Base-by-base conservation (phyloP, 2,329 filamentous ascomycete species). In the Sclerotinia spermophila region DNA sequence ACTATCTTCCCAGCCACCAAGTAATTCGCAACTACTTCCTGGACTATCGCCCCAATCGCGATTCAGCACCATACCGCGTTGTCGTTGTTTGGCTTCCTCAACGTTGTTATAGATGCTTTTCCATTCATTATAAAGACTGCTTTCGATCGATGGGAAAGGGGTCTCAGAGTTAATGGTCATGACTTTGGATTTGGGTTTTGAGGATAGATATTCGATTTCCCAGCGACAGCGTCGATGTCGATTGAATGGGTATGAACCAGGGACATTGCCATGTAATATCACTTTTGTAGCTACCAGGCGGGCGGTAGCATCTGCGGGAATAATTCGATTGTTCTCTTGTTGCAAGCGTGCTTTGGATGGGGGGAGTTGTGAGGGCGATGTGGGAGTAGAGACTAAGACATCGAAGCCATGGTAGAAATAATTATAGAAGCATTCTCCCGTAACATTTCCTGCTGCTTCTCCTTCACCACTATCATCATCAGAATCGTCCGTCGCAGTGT, bases 341-440 rank as follows among this genome's bases (percentile, higher is more conserved):
- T 78, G 65, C 13, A 45, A 51, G 13, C 58, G 24, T n/a, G 69
- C 66, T 51, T 75, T 83, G 7, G 84, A 82, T 19, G 90, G 91
- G 0, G 91, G 89, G 10, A 84, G 83, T 33, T 87, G 87, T 0
- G 91, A 92, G 5, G 90, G 84, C 7, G 85, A 79, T 0, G 87
- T 88, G 0, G 92, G 91, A 42, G 89, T 89, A 0, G 95, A 97
- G n/a, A 99, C 87, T 7, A 98, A 85, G 15, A 97, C 87, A 80
- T 99, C 96, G 78, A 99, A 96, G 2, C 96, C 96, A 73, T 97
- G 90, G 74, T 95, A 91, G 79, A 97, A 99, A 80, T 99, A 99
- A 80, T 98, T 98, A 82, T 96, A 97, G 79, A 98, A 99, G 74
- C 90, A 94, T 79, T 96, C 93, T 5, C 89, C 86, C 1, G 89